Percentiles rank a stretch among this genome's conserved stretches.
phyloP scores from a whole-genome alignment of 2,329 filamentous ascomycete genomes.

The Sordariomycetes sp. region DNA sequence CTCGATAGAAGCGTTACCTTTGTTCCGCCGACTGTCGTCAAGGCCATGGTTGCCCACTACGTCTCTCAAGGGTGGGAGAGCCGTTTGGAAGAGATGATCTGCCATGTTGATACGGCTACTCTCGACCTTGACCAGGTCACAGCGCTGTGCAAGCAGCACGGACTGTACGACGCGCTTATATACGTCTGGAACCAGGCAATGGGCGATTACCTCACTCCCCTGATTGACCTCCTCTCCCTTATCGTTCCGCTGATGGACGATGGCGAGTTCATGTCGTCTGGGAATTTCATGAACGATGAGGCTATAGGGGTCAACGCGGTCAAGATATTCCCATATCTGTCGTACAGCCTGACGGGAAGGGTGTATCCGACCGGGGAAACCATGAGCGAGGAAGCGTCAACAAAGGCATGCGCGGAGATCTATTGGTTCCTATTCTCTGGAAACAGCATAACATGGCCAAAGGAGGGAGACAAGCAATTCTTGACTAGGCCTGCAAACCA shows the following conservation, averaged over 20 bases:
- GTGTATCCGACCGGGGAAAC: constrained; percentile 78
- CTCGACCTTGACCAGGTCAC: constrained; percentile 94
- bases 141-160: constrained; percentile 78
- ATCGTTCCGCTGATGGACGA: constrained; percentile 46
- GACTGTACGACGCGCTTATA: constrained; percentile 87
- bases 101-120: constrained; percentile 79
- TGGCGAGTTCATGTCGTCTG: constrained; percentile 24
- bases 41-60: constrained; percentile 75
- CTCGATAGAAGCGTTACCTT: constrained; percentile 63
- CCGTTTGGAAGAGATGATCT: constrained; percentile 86
- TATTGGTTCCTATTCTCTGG: constrained; percentile 94
- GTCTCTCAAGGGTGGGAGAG: constrained; percentile 64
- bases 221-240: constrained; percentile 73
- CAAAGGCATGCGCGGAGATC: constrained; percentile 72
- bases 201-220: constrained; percentile 78
- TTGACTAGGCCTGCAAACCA: constrained; percentile 44
- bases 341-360: constrained; percentile 80
- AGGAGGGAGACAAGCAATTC: constrained; percentile 48
- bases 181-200: constrained; percentile 96
- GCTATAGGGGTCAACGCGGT: constrained; percentile 60
- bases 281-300: constrained; percentile 33
- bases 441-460: constrained; percentile 65
- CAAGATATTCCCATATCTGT: constrained; percentile 92
- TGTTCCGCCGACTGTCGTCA: constrained; percentile 75
- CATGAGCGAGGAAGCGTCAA: constrained; percentile 62